Percentiles rank a stretch among this genome's conserved stretches.
phyloP scores from a whole-genome alignment of 495 filamentous ascomycete species.

The Penicillium canescens region DNA sequence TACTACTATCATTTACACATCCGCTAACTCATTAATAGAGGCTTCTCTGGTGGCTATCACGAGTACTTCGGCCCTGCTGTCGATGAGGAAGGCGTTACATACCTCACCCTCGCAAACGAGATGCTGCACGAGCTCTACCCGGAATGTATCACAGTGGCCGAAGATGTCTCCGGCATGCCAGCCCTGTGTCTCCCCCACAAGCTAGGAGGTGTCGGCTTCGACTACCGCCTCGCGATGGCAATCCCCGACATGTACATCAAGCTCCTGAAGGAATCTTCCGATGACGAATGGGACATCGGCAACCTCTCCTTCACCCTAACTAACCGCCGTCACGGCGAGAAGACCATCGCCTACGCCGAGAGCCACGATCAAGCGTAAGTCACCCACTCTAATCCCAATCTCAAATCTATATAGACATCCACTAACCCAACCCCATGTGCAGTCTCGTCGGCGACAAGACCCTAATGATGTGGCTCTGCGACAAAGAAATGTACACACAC shows the following conservation, averaged over 20 bases:
- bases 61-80: constrained; percentile 93
- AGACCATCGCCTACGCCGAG: constrained; percentile 97
- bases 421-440: constrained; percentile 28
- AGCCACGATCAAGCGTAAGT: constrained; percentile 98
- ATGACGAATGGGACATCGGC: constrained; percentile 91
- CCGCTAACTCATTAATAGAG: constrained; percentile 49
- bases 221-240: constrained; percentile 97
- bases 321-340: constrained; percentile 92
- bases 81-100: constrained; percentile 94
- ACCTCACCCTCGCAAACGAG: constrained; percentile 95
- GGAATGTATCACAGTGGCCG: constrained; percentile 84
- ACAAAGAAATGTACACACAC: constrained; percentile 95
- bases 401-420: neutral
- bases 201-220: constrained; percentile 90
- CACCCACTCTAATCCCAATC: neutral
- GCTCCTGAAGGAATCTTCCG: constrained; percentile 88
- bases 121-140: constrained; percentile 90
- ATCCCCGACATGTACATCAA: constrained; percentile 99
- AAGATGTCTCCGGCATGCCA: constrained; percentile 98
- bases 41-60: constrained; percentile 97
- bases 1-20: neutral
- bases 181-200: constrained; percentile 83
- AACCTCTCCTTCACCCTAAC: constrained; percentile 82
- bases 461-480: constrained; percentile 96
- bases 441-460: constrained; percentile 97